Evolutionary conservation across 176 grass and related monocot genomes (phyloP), one percentile per base, ranked within the genome.

Genomic region (Cenchrus purpureus): DNA sequence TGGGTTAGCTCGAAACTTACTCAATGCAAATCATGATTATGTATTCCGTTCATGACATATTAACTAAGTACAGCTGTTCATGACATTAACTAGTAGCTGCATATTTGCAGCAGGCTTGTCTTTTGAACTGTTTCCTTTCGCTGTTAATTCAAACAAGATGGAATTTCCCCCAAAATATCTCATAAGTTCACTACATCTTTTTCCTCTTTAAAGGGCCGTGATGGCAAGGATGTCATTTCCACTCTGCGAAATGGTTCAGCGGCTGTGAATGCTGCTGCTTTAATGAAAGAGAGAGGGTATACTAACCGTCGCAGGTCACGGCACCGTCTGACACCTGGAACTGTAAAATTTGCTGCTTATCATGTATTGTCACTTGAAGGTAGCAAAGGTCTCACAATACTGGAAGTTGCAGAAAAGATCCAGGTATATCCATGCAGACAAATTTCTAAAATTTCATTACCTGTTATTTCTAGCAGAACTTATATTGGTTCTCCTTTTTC

Each of bases 261-360:
- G 32, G 93, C 91, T 76, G 90, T 91, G 80, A 91, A 89, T 59
- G 94, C 97, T 86, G 93, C 91, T 77, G 93, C 91, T 82, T 45
- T 88, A 70, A 96, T 99, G 97, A 92, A 90, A 75, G 97, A 94
- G 89, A 87, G 93, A 82, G 97, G 97, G 9, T 94, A 94, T 72
- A 91, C 91, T 45, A 85, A 90, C 85, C 72, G 86, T 16, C 83
- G 97, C 10, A 91, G 81, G 70, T 89, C 89, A 79, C 90, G 97
- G 16, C 97, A 99, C 76, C 88, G 97, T 31, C 82, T 99, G 29
- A 99, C 97, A 55, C 97, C 97, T 76, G 97, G 97, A 85, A 99
- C 97, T 7, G 97, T 99, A 62, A 99, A 99, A 59, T 99, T 99
- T 92, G 97, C 97, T 65, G 93, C 97, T 64, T 99, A 96, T 86